Evolutionary conservation across 345 rosid genomes (phyloP).

Genomic region (Citrus sp.): DNA sequence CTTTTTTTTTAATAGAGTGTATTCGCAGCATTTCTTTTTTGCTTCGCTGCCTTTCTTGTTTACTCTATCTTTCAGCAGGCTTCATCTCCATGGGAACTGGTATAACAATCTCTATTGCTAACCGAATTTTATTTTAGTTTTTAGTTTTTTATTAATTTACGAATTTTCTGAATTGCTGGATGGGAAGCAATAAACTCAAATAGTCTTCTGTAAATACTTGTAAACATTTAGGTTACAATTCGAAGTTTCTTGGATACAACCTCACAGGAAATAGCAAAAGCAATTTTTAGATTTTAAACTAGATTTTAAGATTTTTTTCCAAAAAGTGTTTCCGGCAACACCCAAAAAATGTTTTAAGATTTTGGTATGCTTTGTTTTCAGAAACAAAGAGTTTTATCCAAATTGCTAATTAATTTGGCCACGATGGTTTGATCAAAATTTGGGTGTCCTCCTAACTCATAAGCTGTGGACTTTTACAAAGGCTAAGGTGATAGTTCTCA

Average conservation of each 20-base stretch:
- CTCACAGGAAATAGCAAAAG: no score
- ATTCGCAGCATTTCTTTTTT: conserved; percentile 49
- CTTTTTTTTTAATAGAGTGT: conserved; percentile 37
- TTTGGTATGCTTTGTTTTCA: neutral
- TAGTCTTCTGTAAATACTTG: neutral
- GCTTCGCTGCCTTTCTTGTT: conserved; percentile 59
- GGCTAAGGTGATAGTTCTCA: no score
- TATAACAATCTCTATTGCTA: conserved; percentile 20
- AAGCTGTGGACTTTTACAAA: no score
- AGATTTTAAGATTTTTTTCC: no score
- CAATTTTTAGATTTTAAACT: no score
- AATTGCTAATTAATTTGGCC: neutral
- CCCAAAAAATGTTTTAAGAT: neutral
- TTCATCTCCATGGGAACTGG: conserved; percentile 89
- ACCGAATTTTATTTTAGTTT: neutral
- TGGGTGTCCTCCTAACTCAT: neutral
- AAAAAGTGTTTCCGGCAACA: neutral
- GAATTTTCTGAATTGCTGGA: neutral
- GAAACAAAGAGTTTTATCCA: neutral
- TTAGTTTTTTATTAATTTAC: neutral
- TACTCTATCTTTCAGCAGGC: conserved; percentile 70
- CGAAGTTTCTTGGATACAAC: no score
- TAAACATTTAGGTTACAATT: neutral
- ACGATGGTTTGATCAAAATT: neutral
- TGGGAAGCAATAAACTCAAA: neutral